These are phyloP conservation scores for Mycena kentingensis DNA, from an alignment of 768 basidiomycete species.

Conservation along the genomic window DNA sequence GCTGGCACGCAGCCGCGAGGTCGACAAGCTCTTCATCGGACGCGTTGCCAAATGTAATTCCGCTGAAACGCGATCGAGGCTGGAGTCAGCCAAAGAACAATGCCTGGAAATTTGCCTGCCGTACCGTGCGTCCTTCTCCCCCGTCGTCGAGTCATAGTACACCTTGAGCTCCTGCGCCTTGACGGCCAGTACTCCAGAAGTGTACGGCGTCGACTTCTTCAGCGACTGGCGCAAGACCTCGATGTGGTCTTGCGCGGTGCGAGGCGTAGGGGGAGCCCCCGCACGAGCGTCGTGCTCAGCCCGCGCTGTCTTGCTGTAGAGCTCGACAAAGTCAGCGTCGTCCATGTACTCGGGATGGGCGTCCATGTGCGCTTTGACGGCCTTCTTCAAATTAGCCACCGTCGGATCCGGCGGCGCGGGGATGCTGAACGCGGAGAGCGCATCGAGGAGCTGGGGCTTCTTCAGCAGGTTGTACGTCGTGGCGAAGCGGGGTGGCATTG, in stretches of 20 bases:
- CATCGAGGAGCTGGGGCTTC: no score
- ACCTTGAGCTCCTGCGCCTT: neutral
- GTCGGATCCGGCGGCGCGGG: no score
- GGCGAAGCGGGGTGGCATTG: no score
- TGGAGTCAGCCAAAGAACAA: neutral
- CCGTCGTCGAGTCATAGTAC: neutral
- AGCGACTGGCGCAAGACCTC: neutral
- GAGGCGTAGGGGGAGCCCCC: no score
- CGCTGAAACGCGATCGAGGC: neutral
- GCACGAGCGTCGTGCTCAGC: no score
- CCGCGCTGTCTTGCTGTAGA: no score
- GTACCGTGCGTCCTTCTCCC: neutral
- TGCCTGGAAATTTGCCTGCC: neutral
- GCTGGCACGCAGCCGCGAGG: slow-evolving; percentile 27
- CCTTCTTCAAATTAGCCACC: no score
- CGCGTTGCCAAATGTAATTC: neutral
- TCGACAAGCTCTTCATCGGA: slow-evolving; percentile 15
- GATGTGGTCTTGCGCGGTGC: neutral
- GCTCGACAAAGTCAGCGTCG: no score
- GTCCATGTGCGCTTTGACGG: no score
- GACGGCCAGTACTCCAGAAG: neutral
- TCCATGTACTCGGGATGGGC: no score
- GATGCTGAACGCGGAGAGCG: no score
- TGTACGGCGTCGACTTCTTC: neutral
- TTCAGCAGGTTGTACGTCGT: no score